Percentiles rank a stretch among this genome's conserved stretches.
Evolutionary conservation across 805 yeast genomes (phyloP).

Genomic region (Lipomyces oligophaga): DNA sequence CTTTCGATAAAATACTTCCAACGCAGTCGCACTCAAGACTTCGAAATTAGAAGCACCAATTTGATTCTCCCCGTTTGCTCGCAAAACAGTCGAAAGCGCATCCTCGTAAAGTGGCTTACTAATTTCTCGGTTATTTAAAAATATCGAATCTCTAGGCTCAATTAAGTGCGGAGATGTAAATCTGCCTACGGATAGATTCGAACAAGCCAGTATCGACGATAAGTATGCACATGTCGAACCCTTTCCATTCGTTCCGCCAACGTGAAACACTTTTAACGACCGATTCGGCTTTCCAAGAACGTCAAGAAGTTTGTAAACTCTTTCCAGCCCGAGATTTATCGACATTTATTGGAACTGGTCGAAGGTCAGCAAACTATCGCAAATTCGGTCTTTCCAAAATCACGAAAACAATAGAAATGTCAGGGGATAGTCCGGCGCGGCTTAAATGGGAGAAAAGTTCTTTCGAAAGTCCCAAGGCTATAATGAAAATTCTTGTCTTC

Average conservation of each 20-base stretch:
- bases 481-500: constrained; percentile 1
- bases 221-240: constrained; percentile 88
- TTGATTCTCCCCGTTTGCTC: constrained; percentile 40
- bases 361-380: too few relatives aligned
- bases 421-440: neutral
- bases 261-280: constrained; percentile 66
- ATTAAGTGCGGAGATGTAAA: constrained; percentile 88
- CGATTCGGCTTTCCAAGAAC: constrained; percentile 67
- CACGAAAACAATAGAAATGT: neutral
- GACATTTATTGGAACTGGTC: too few relatives aligned
- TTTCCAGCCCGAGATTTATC: constrained; percentile 56
- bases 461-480: constrained; percentile 5
- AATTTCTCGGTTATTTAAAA: constrained; percentile 59
- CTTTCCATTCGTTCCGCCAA: constrained; percentile 96
- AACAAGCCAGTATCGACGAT: constrained; percentile 54
- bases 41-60: constrained; percentile 87
- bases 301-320: constrained; percentile 47
- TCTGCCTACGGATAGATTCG: constrained; percentile 57
- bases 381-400: too few relatives aligned
- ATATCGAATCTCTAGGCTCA: constrained; percentile 68
- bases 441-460: neutral
- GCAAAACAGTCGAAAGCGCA: constrained; percentile 44
- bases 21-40: constrained; percentile 77
- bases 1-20: constrained; percentile 60
- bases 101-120: constrained; percentile 44